Conservation (phyloP, 352 stramenopile genomes). For the Hyaloperonospora brassicae region DNA sequence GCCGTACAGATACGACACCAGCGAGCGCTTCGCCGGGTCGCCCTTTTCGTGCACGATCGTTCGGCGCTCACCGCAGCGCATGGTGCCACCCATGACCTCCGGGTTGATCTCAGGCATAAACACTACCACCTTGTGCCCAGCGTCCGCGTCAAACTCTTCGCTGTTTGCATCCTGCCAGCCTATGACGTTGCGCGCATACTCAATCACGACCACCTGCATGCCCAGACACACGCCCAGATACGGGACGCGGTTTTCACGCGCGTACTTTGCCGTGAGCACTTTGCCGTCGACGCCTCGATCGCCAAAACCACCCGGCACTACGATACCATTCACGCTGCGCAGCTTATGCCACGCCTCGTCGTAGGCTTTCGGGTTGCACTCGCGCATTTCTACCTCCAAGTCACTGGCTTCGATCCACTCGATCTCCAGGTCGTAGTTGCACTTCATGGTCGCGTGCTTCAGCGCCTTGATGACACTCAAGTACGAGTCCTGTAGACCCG, state of each 20-base stretch:
- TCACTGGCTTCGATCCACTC: slow-evolving; percentile 97
- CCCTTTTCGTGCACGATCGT: slow-evolving; percentile 90
- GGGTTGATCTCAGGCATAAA: slow-evolving; percentile 99
- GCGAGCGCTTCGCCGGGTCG: slow-evolving; percentile 72
- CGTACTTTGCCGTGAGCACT: slow-evolving; percentile 93
- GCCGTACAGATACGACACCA: slow-evolving; percentile 89
- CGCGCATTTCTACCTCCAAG: slow-evolving; percentile 84
- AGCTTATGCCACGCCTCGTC: slow-evolving; percentile 90
- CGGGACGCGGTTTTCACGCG: slow-evolving; percentile 91
- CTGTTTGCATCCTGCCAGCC: slow-evolving; percentile 91
- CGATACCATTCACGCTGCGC: slow-evolving; percentile 88
- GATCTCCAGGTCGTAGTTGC: slow-evolving; percentile 89
- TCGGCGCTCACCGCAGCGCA: slow-evolving; percentile 95
- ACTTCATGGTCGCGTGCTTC: slow-evolving; percentile 93
- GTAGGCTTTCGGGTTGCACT: slow-evolving; percentile 62
- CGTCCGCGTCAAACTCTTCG: slow-evolving; percentile 89
- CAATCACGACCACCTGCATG: slow-evolving; percentile 92
- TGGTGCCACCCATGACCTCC: slow-evolving; percentile 98
- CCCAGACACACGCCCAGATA: slow-evolving; percentile 98
- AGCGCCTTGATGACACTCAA: slow-evolving; percentile 96
- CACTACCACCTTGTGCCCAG: slow-evolving; percentile 92
- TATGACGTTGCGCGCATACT: slow-evolving; percentile 94
- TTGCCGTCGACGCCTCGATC: slow-evolving; percentile 97
- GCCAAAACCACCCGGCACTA: slow-evolving; percentile 98
- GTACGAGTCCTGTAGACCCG: slow-evolving; percentile 97